Conservation (phyloP, 179 eudicot genomes). For the Beta corolliflora region DNA sequence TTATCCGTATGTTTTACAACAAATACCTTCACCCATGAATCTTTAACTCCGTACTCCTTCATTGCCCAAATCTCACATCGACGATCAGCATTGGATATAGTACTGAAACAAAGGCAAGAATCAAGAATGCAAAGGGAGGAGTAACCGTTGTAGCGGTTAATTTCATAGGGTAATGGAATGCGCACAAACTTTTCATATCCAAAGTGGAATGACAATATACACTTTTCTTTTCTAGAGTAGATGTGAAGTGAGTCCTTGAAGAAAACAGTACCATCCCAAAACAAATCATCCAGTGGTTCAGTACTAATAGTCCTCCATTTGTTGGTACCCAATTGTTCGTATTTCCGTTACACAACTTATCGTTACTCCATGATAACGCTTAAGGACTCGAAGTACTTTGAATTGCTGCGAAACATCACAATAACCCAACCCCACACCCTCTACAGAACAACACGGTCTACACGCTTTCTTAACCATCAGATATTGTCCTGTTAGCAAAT, state of each 20-base stretch:
- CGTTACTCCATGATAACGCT: background rate
- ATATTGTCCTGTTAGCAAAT: background rate
- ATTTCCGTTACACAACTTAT: background rate
- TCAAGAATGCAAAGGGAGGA: background rate
- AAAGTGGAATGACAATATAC: background rate
- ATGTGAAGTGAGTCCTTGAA: background rate
- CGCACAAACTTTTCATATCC: background rate
- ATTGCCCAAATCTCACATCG: background rate
- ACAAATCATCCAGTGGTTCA: background rate
- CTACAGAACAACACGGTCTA: background rate
- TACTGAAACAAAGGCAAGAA: background rate
- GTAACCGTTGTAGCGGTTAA: background rate
- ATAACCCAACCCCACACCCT: background rate
- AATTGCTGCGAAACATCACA: background rate
- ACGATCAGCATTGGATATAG: background rate
- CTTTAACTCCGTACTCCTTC: constrained; percentile 8
- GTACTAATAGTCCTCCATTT: background rate
- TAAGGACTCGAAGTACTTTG: background rate
- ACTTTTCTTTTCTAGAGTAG: background rate
- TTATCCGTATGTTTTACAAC: background rate
- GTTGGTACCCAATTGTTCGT: background rate
- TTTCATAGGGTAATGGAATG: background rate
- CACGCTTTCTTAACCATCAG: background rate
- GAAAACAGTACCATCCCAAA: background rate
- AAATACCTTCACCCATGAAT: constrained; percentile 18